These are phyloP conservation scores for Candida vartiovaarae DNA, from an alignment of 805 yeast genomes.

Conservation along the genomic window DNA sequence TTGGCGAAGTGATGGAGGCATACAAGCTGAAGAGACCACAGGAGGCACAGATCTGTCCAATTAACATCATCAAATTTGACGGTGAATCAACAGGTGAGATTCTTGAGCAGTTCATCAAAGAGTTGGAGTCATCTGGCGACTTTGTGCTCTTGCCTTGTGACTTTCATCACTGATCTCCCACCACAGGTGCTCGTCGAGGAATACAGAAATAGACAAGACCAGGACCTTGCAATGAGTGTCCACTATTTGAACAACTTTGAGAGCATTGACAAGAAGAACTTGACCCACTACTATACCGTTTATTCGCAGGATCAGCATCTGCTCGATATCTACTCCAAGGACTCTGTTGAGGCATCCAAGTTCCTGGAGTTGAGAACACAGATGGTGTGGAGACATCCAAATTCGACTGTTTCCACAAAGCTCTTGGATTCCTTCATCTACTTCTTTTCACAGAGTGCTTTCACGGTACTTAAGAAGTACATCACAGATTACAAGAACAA, in stretches of 20 bases:
- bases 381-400: conserved; percentile 84
- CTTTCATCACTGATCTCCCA: conserved; percentile 83
- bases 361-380: conserved; percentile 75
- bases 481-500: conserved; percentile 26
- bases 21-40: conserved; percentile 38
- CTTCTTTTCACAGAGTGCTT: conserved; percentile 49
- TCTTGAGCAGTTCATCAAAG: conserved; percentile 41
- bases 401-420: conserved; percentile 67
- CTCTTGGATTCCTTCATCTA: conserved; percentile 69
- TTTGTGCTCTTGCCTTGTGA: conserved; percentile 92
- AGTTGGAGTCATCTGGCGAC: conserved; percentile 31
- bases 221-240: conserved; percentile 68
- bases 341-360: conserved; percentile 64
- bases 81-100: conserved; percentile 58
- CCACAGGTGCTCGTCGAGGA: conserved; percentile 84
- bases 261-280: conserved; percentile 67
- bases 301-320: conserved; percentile 49
- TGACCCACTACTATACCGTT: conserved; percentile 61
- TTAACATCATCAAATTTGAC: conserved; percentile 37
- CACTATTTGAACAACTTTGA: conserved; percentile 71
- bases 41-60: conserved; percentile 25
- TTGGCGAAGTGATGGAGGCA: conserved; percentile 40
- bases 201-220: conserved; percentile 62
- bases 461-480: conserved; percentile 39
- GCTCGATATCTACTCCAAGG: conserved; percentile 66